Base-by-base conservation (phyloP, 176 grass and related monocot genomes). In the Aegilops umbellulata region DNA sequence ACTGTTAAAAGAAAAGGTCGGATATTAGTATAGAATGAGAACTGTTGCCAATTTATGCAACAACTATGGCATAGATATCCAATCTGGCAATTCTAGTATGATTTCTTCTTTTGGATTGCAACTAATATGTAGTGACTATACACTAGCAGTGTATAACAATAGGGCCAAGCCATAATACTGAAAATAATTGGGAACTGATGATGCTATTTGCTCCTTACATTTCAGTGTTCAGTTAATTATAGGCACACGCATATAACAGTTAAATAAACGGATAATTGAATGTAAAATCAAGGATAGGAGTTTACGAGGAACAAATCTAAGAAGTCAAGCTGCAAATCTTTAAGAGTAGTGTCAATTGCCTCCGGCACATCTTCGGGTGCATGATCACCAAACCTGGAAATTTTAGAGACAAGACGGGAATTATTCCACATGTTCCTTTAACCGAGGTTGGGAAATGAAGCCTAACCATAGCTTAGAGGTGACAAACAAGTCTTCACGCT, bases 381-480 rank as follows among this genome's bases (percentile, higher is more conserved):
- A 62, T 88, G 87, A 83, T 88, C 19, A 63, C 15, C 7, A 36
- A 27, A 7, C 87, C 87, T 88, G 47, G 26, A 83, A 79, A 83
- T 24, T 83, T 82, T 4, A 69, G 12, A 25, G 32, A 13, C 14
- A 24, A 57, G 6, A 76, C 30, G 16, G 5, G 20, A 76, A 68
- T 51, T 39, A 49, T 57, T 41, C 26, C 64, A 60, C 6, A 58
- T 4, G 4, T 15, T 25, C 4, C 7, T 32, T 58, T 2, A 57
- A 82, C 27, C 41, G 20, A 78, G 35, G 6, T 26, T 69, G 51
- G 61, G 22, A 79, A 88, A 88, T 71, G n/a, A 47, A 75, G 53
- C 5, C 78, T 65, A 63, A 97, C 92, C 95, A 97, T 74, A 97
- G 81, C 77, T 97, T 97, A 83, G 94, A 94, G 76, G 94, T 97